These are phyloP conservation scores for Candida bentonensis DNA, from an alignment of 805 yeast species.

Conservation along the genomic window DNA sequence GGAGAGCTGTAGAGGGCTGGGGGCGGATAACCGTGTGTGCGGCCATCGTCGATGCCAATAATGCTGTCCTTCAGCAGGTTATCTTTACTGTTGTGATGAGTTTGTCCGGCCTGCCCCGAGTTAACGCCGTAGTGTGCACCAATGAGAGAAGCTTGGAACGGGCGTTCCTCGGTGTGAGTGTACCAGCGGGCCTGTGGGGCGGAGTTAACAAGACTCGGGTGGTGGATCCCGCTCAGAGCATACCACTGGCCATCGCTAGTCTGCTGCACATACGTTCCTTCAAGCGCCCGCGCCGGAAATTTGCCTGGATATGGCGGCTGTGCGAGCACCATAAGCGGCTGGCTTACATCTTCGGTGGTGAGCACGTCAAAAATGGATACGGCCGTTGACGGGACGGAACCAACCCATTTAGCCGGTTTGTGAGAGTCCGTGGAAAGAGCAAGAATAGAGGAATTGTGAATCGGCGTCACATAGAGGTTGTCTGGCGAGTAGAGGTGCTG, in stretches of 20 bases:
- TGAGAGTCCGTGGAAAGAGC: constrained; percentile 48
- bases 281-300: constrained; percentile 11
- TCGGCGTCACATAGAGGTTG: constrained; percentile 66
- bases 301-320: constrained; percentile 21
- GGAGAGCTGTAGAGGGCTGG: background rate
- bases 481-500: constrained; percentile 41
- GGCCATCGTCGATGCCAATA: background rate
- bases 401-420: constrained; percentile 69
- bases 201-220: constrained; percentile 68
- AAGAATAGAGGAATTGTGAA: constrained; percentile 63
- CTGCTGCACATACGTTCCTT: constrained; percentile 53
- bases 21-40: background rate
- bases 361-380: constrained; percentile 72
- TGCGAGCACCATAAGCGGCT: constrained; percentile 20
- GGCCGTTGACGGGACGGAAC: constrained; percentile 55
- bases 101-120: background rate
- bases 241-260: constrained; percentile 57
- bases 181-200: constrained; percentile 66
- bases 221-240: constrained; percentile 65
- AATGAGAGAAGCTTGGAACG: background rate
- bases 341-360: constrained; percentile 6
- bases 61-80: background rate
- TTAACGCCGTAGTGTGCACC: background rate
- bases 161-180: constrained; percentile 5
- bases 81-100: background rate